Evolutionary conservation across 2,329 filamentous ascomycete species (phyloP).

Genomic region (Plenodomus biglobosus): DNA sequence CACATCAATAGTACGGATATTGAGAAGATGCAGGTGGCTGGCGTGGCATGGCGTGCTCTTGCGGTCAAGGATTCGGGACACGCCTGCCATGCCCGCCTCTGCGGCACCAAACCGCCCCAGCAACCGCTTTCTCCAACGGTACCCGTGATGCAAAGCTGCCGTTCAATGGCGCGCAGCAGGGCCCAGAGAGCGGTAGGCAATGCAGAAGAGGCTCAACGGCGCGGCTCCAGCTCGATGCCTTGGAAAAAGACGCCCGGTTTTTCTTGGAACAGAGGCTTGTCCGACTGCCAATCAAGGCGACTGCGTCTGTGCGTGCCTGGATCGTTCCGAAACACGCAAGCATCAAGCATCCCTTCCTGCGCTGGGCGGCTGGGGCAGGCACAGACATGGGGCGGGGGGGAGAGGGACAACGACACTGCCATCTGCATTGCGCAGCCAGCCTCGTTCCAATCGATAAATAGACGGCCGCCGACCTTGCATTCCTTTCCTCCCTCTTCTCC

Average conservation of each 20-base stretch:
- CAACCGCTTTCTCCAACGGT: neutral
- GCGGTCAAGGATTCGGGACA: neutral
- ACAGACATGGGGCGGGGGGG: too few species aligned
- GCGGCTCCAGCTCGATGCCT: constrained; percentile 8
- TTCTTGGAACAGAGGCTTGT: constrained; percentile 24
- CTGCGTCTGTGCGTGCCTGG: constrained; percentile 13
- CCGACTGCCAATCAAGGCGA: constrained; percentile 7
- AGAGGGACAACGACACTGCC: constrained; percentile 11
- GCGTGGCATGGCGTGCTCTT: neutral
- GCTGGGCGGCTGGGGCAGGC: constrained; percentile 1
- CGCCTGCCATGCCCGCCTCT: neutral
- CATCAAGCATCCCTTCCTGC: constrained; percentile 8
- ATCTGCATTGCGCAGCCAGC: constrained; percentile 8
- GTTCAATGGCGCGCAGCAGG: neutral
- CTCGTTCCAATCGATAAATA: constrained; percentile 17
- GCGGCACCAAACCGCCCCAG: neutral
- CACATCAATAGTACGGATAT: too few species aligned
- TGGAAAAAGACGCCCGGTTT: constrained; percentile 4
- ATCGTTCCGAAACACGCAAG: constrained; percentile 12
- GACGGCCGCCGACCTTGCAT: constrained; percentile 3
- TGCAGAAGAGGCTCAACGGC: constrained; percentile 5
- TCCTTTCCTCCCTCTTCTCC: constrained; percentile 6
- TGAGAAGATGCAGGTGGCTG: neutral
- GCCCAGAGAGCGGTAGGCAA: neutral
- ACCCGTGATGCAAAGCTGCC: neutral